Base-by-base conservation (phyloP, 148 eudicot species). In the Vaccinium myrtillus region DNA sequence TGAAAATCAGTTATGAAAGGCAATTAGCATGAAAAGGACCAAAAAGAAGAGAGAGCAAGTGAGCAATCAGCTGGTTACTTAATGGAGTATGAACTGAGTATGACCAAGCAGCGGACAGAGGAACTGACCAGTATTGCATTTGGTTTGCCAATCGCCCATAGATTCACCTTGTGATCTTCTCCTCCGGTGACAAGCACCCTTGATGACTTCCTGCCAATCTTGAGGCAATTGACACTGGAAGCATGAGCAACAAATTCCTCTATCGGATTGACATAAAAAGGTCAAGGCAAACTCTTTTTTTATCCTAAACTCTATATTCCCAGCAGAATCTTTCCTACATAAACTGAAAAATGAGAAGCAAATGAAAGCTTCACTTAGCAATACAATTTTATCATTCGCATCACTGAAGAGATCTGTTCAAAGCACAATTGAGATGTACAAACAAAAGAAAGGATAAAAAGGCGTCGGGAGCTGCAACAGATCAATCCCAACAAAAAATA, bases 191-290 rank as follows among this genome's bases (percentile, higher is more conserved):
- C 93, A 82, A 97, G 92, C 82, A 97, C 95, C 88, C 98, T 92
- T 0, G 99, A 97, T 82, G 99, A 91, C 89, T 95, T 97, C 89
- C 95, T 90, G 76, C 99, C 99, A 78, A 97, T 97, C 89, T 95
- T 93, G 32, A 97, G 89, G 90, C 99, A 97, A 87, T 97, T 97
- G 18, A 97, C 99, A 82, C 95, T 88, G 65, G 91, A 91, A 63
- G 92, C 85, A 90, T 97, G 99, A 16, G 99, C 99, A 84, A 97
- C 99, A 87, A 97, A 97, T 87, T 97, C 99, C 99, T 97, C 99
- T 96, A 85, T 18, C 8, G 58, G 76, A 49, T 13, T 36, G 80
- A 43, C 58, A 81, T 8, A 14, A 77, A 75, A 49, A 10, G 19
- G 93, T 94, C 86, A 91, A 94, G 94, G 91, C 77, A 83, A 39